These are phyloP conservation scores for Cystobasidium pallidum DNA, from an alignment of 1,284 basidiomycete genomes.

Conservation along the genomic window DNA sequence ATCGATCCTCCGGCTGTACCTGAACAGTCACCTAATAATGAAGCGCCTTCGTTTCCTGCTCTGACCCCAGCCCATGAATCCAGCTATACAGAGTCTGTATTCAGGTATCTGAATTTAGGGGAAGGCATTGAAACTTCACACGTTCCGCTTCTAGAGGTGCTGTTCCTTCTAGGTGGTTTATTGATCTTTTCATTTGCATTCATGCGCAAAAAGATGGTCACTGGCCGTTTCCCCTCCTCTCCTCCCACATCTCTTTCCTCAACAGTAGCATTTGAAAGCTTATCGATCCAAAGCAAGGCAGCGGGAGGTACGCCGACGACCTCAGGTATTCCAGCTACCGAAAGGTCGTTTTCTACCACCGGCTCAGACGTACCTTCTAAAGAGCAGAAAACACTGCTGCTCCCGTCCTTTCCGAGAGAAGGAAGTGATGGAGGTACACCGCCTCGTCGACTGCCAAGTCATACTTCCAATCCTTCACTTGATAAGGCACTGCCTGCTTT, in stretches of 20 bases:
- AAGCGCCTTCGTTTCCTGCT: background rate
- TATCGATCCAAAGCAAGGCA: background rate
- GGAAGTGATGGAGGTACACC: background rate
- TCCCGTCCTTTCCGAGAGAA: background rate
- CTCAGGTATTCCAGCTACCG: background rate
- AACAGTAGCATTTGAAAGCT: too few relatives aligned
- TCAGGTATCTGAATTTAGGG: background rate
- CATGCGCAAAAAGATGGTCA: constrained; percentile 8
- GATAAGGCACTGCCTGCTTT: constrained; percentile 40
- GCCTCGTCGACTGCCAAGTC: constrained; percentile 13
- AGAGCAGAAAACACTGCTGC: background rate
- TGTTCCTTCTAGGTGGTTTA: background rate
- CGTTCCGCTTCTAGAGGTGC: background rate
- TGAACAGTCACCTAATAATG: background rate
- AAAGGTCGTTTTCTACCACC: background rate
- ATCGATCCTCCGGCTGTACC: constrained; percentile 29
- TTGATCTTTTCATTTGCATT: constrained; percentile 4
- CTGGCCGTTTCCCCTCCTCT: background rate
- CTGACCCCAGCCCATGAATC: constrained; percentile 8
- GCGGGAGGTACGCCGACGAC: too few relatives aligned
- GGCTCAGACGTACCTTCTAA: background rate
- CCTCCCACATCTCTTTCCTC: background rate
- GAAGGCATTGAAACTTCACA: background rate
- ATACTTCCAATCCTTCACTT: constrained; percentile 25
- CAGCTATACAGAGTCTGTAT: background rate